Base-by-base conservation (phyloP, 2,329 filamentous ascomycete genomes). In the Knufia petricola region DNA sequence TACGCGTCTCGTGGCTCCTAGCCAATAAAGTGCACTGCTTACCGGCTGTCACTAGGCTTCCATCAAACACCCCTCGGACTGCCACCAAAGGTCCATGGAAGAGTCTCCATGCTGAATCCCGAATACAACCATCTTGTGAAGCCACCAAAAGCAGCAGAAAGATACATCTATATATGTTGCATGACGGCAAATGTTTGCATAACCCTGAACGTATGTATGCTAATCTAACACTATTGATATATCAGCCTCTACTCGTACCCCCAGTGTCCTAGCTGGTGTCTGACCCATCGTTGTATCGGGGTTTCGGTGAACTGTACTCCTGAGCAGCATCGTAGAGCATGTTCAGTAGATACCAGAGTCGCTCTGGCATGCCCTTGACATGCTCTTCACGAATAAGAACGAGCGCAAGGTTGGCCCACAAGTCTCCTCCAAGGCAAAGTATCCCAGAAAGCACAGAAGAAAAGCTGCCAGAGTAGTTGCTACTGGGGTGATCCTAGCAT, bases 151-250 rank as follows among this genome's bases (percentile, higher is more conserved):
- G n/a, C n/a, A n/a, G n/a, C n/a, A n/a, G n/a, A n/a, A n/a, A n/a
- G n/a, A n/a, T n/a, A n/a, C n/a, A n/a, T n/a, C n/a, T n/a, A n/a
- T n/a, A n/a, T n/a, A n/a, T n/a, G n/a, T n/a, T n/a, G n/a, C n/a
- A n/a, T n/a, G n/a, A n/a, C n/a, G n/a, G n/a, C n/a, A n/a, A n/a
- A n/a, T n/a, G n/a, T n/a, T n/a, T n/a, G n/a, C 6, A 38, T 15
- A 38, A 38, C 34, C 8, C 8, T 38, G 34, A 38, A 8, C 7
- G 17, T 7, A 6, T 24, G 9, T 17, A n/a, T 36, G 32, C 32
- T 36, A 41, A 17, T 19, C 39, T 41, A 41, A 41, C 10, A 41
- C 21, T 24, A 41, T 26, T 41, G 39, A 21, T 41, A 41, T 20
- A 41, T 41, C 39, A 9, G 21, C 39, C 23, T 28, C 39, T 26